Evolutionary conservation across 2,329 filamentous ascomycete species (phyloP), one percentile per base, ranked within the genome.

Genomic region (Aspergillus sp.): DNA sequence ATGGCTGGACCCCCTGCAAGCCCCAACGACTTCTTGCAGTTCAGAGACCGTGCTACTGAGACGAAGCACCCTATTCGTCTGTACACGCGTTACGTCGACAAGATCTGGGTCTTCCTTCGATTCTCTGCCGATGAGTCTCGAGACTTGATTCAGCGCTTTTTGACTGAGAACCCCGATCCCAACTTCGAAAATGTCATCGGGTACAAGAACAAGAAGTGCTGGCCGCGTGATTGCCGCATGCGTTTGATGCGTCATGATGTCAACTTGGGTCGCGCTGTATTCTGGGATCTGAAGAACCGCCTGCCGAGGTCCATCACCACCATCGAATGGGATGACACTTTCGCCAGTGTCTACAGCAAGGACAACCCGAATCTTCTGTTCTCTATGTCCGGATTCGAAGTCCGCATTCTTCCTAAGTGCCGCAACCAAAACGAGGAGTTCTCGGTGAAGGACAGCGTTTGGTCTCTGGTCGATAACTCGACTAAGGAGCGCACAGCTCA

Each of bases 121-220:
- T 99, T 99, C 75, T 89, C 86, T 3, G 93, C 93, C 0, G 95
- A 99, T 49, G 95, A 99, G 72, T 96, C 94, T 3, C 85, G 95
- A 62, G 95, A 99, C 70, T 83, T 99, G 50, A 99, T 99, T 61
- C 95, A 99, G 75, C 90, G 95, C 8, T 99, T 98, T 83, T 82
- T 99, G 67, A 99, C 96, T 0, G 96, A 99, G 74, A 94, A 99
- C 72, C 95, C 95, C 0, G 96, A 99, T 76, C 95, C 95, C 2
- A 99, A 99, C 73, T 99, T 99, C 66, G 95, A 99, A 75, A 99
- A 99, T 66, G 95, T 99, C 44, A 98, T 99, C 69, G 95, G 95
- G 0, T 99, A 98, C 78, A 93, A 91, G 81, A 99, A 96, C 79
- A 99, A 99, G 83, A 99, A 98, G 76, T 99, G 96, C 78, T 99